Evolutionary conservation across 78 protist species (phyloP).

Genomic region (Anaeramoeba ignava): DNA sequence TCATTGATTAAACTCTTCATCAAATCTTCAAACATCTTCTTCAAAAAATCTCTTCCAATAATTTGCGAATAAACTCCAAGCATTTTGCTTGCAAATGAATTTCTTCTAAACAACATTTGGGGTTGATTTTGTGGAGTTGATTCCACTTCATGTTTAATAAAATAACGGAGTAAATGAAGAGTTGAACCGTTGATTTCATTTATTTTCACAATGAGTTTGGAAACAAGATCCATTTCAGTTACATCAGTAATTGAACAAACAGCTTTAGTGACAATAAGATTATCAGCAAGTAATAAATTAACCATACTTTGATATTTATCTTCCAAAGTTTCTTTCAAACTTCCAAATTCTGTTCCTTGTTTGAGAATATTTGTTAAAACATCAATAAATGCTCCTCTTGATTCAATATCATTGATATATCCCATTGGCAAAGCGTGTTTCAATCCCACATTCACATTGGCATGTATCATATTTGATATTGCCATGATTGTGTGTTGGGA

Average conservation of each 20-base stretch:
- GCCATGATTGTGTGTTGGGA: slow-evolving; percentile 24
- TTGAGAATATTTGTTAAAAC: slow-evolving; percentile 47
- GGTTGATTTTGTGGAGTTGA: neutral
- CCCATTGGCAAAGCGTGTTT: slow-evolving; percentile 38
- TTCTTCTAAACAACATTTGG: neutral
- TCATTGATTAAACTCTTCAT: neutral
- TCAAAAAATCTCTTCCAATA: neutral
- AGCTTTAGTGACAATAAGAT: neutral
- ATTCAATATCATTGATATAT: slow-evolving; percentile 35
- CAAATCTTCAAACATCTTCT: neutral
- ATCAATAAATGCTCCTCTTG: slow-evolving; percentile 37
- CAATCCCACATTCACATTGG: slow-evolving; percentile 37
- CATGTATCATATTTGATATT: slow-evolving; percentile 32
- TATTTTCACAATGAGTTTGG: neutral
- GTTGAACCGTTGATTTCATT: neutral
- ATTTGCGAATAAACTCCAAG: neutral
- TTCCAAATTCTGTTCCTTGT: slow-evolving; percentile 36
- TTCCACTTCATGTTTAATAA: neutral
- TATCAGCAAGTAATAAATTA: neutral
- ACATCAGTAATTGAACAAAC: neutral
- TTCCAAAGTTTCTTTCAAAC: neutral
- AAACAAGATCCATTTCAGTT: neutral
- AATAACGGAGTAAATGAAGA: neutral
- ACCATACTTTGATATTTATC: neutral
- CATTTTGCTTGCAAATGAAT: neutral